Conservation (phyloP, 2,329 filamentous ascomycete genomes). For the Fusarium sp. region DNA sequence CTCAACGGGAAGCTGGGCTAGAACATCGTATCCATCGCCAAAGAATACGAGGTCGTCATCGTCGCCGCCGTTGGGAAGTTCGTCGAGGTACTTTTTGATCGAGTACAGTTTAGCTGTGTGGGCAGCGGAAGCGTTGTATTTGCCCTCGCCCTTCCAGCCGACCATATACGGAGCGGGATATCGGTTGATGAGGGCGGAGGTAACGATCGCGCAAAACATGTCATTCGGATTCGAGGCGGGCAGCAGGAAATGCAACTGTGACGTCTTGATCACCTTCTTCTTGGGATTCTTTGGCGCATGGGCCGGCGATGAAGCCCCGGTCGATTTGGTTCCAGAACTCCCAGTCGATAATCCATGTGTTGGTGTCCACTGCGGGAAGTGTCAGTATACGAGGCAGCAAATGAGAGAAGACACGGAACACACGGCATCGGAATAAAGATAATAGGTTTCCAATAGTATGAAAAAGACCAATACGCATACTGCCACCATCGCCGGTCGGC, state of each 20-base stretch:
- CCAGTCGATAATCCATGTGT: conserved; percentile 14
- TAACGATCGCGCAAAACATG: conserved; percentile 55
- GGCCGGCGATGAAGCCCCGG: conserved; percentile 14
- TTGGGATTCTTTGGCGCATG: conserved; percentile 10
- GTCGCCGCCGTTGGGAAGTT: conserved; percentile 48
- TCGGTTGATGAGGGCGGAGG: conserved; percentile 54
- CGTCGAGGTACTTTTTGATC: conserved; percentile 55
- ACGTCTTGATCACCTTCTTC: conserved; percentile 37
- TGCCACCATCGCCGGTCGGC: conserved; percentile 15
- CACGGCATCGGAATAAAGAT: conserved; percentile 20
- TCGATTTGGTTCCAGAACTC: conserved; percentile 17
- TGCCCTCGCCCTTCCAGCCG: conserved; percentile 54
- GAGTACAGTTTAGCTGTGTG: conserved; percentile 43
- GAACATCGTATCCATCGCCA: conserved; percentile 72
- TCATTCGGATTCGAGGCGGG: conserved; percentile 54
- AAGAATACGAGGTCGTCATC: conserved; percentile 73
- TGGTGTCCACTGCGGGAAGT: conserved; percentile 26
- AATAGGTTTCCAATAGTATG: conserved; percentile 28
- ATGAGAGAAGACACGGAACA: conserved; percentile 2
- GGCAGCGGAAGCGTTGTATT: conserved; percentile 30
- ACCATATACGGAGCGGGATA: conserved; percentile 55
- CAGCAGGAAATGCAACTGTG: conserved; percentile 55
- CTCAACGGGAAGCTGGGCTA: conserved; percentile 74
- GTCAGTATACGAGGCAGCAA: conserved; percentile 9
- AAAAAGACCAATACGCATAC: conserved; percentile 16